Conservation (phyloP, 1,284 basidiomycete genomes). For the Tausonia pullulans region DNA sequence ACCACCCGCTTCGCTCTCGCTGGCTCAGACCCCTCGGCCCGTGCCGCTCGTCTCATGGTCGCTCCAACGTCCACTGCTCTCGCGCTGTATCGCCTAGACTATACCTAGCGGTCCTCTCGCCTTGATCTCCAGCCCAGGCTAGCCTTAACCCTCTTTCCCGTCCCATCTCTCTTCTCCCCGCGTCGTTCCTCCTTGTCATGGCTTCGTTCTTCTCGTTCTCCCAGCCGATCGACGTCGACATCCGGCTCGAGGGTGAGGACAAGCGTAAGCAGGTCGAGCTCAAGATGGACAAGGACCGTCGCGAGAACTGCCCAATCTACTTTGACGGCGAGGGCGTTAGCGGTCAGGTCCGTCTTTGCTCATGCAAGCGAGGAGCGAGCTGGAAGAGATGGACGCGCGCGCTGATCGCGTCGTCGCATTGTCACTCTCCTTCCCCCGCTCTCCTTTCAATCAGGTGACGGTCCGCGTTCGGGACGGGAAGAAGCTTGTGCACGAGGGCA, state of each 20-base stretch:
- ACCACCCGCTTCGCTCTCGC: too few species aligned
- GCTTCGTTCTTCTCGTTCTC: conserved; percentile 81
- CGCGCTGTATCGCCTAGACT: too few species aligned
- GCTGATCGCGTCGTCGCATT: not conserved
- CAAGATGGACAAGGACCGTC: conserved; percentile 63
- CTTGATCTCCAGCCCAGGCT: too few species aligned
- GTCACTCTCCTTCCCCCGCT: not conserved
- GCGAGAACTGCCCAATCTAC: conserved; percentile 78
- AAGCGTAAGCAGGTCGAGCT: conserved; percentile 59
- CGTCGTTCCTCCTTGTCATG: conserved; percentile 38
- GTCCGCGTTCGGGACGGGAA: conserved; percentile 90
- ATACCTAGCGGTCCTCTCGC: too few species aligned
- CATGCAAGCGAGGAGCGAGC: not conserved
- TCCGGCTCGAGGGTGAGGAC: conserved; percentile 79
- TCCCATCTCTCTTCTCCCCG: not conserved
- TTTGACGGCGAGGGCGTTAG: conserved; percentile 85
- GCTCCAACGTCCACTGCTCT: too few species aligned
- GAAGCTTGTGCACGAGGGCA: conserved; percentile 88
- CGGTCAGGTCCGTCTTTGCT: conserved; percentile 56
- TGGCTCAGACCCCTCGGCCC: too few species aligned
- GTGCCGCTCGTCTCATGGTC: too few species aligned
- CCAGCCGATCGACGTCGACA: conserved; percentile 73
- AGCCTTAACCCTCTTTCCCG: not conserved
- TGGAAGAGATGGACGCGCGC: not conserved
- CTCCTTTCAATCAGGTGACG: conserved; percentile 48